Conservation (phyloP, 1,139 yeast genomes). For the Zygosaccharomyces sapae region DNA sequence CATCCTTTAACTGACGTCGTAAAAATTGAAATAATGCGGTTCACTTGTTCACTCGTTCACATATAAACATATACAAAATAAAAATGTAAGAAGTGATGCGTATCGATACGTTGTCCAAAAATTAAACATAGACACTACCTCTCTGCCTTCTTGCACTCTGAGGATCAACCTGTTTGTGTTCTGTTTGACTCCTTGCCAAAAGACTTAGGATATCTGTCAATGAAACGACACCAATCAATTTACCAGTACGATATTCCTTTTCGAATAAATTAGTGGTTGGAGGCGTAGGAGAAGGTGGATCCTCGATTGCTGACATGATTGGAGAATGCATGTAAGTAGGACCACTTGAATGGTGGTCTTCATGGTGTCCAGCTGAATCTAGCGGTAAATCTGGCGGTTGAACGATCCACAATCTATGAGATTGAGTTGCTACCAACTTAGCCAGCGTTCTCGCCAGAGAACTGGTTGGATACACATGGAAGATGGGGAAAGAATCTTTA, state of each 20-base stretch:
- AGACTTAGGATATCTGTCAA: conserved; percentile 82
- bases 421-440: conserved; percentile 87
- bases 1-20: no score
- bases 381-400: conserved; percentile 44
- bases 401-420: conserved; percentile 92
- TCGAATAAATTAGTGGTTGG: conserved; percentile 34
- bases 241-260: conserved; percentile 57
- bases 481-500: conserved; percentile 93
- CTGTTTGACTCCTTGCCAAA: conserved; percentile 65
- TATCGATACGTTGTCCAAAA: no score
- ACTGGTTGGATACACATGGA: conserved; percentile 78
- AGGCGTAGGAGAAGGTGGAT: conserved; percentile 21
- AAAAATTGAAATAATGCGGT: no score
- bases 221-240: conserved; percentile 83
- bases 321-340: conserved; percentile 20
- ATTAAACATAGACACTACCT: conserved; percentile 37
- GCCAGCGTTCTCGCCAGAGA: conserved; percentile 88
- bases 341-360: conserved; percentile 3
- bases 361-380: conserved; percentile 1
- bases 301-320: conserved; percentile 25
- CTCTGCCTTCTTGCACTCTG: conserved; percentile 82
- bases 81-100: background rate
- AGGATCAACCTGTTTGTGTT: conserved; percentile 69
- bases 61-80: background rate
- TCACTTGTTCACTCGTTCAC: background rate